Percentiles rank a stretch among this genome's conserved stretches.
phyloP scores from a whole-genome alignment of 495 filamentous ascomycete genomes.

The Neurospora sp. region DNA sequence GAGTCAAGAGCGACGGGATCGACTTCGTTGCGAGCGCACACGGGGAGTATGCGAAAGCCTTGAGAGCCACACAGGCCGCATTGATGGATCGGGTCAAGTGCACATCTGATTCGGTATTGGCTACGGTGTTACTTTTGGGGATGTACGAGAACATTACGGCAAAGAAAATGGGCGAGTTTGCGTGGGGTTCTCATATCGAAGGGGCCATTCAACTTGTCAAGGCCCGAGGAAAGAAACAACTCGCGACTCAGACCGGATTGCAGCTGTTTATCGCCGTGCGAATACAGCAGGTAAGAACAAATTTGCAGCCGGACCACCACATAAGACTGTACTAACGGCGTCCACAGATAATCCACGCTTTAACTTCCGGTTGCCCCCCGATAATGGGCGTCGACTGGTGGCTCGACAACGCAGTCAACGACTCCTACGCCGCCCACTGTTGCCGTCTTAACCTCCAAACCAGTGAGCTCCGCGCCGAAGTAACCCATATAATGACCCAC shows the following conservation, averaged over 20 bases:
- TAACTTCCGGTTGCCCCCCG: constrained; percentile 35
- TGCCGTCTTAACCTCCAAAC: constrained; percentile 36
- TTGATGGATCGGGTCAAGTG: constrained; percentile 35
- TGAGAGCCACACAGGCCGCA: constrained; percentile 43
- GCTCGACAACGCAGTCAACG: constrained; percentile 31
- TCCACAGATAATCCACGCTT: constrained; percentile 34
- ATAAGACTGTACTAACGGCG: background rate
- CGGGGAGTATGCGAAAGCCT: constrained; percentile 38
- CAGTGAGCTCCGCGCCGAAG: constrained; percentile 36
- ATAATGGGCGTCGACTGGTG: constrained; percentile 44
- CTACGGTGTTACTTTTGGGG: constrained; percentile 50
- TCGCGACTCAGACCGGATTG: constrained; percentile 36
- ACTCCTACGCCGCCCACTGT: constrained; percentile 28
- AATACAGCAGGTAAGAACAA: constrained; percentile 36
- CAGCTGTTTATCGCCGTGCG: constrained; percentile 43
- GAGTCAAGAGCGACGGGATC: constrained; percentile 28
- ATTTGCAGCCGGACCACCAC: background rate
- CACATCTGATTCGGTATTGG: constrained; percentile 45
- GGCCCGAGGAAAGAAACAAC: constrained; percentile 40
- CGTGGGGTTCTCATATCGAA: constrained; percentile 45
- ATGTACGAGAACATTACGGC: constrained; percentile 41
- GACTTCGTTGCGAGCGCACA: constrained; percentile 28
- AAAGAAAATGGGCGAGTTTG: constrained; percentile 31
- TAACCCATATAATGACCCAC: constrained; percentile 28
- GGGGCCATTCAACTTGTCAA: constrained; percentile 46